Percentiles rank a stretch among this genome's conserved stretches.
Evolutionary conservation across 495 filamentous ascomycete species (phyloP).

Genomic region (Penicillium flavigenum): DNA sequence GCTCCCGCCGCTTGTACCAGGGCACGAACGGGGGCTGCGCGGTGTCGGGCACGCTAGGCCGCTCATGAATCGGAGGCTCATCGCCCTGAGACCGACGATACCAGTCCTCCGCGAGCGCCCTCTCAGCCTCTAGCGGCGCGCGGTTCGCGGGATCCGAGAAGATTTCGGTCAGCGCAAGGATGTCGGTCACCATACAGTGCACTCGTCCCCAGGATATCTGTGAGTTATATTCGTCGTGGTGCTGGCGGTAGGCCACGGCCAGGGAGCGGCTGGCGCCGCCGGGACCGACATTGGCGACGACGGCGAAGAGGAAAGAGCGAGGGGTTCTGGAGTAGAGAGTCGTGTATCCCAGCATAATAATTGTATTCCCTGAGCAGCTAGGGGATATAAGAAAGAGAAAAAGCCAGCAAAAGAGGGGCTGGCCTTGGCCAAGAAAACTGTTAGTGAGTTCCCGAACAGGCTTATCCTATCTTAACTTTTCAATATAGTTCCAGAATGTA

Average conservation of each 20-base stretch:
- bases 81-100: constrained; percentile 14
- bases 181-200: not conserved
- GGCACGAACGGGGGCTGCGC: no score
- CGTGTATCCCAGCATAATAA: no score
- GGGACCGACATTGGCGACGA: constrained; percentile 25
- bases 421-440: no score
- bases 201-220: not conserved
- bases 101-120: constrained; percentile 11
- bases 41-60: no score
- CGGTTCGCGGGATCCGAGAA: constrained; percentile 19
- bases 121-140: constrained; percentile 22
- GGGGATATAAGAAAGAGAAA: no score
- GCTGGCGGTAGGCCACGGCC: constrained; percentile 25
- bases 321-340: constrained; percentile 10
- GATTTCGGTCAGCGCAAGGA: constrained; percentile 18
- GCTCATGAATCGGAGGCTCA: no score
- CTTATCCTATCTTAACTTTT: no score
- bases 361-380: no score
- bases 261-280: constrained; percentile 16
- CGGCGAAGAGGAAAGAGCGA: constrained; percentile 22
- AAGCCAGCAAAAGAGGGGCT: no score
- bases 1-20: no score
- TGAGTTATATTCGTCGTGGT: constrained; percentile 2
- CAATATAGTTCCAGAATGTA: no score
- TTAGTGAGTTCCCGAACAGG: no score